phyloP scores from a whole-genome alignment of 2,329 filamentous ascomycete species.

The Claviceps sp. region DNA sequence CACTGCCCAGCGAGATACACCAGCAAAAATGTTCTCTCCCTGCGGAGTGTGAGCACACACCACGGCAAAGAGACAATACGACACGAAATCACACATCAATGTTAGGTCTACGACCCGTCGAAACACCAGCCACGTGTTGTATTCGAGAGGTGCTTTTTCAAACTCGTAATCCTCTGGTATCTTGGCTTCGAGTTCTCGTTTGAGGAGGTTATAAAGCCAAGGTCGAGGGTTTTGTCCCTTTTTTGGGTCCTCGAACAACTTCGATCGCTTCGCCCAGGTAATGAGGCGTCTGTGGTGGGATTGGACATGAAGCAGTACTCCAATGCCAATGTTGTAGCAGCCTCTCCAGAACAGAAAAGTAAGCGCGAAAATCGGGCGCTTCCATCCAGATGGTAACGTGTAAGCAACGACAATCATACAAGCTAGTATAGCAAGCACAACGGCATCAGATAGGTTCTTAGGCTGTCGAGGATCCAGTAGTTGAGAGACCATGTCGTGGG shows the following conservation, averaged over 20 bases:
- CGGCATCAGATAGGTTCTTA: constrained; percentile 79
- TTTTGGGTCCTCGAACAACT: constrained; percentile 71
- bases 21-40: constrained; percentile 57
- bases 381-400: constrained; percentile 53
- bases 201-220: constrained; percentile 69
- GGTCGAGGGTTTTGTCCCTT: constrained; percentile 75
- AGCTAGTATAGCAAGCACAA: constrained; percentile 67
- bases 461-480: constrained; percentile 86
- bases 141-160: constrained; percentile 85
- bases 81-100: constrained; percentile 96
- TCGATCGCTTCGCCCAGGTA: constrained; percentile 73
- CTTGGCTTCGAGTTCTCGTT: constrained; percentile 85
- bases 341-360: constrained; percentile 88
- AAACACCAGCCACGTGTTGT: constrained; percentile 98
- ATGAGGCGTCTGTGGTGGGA: constrained; percentile 80
- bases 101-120: constrained; percentile 91
- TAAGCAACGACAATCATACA: constrained; percentile 63
- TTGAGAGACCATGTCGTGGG: constrained; percentile 98
- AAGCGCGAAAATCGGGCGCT: constrained; percentile 64
- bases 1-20: constrained; percentile 60
- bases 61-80: constrained; percentile 90
- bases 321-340: constrained; percentile 89
- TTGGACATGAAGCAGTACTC: constrained; percentile 75
- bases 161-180: constrained; percentile 90
- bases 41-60: constrained; percentile 67